Evolutionary conservation across 345 rosid species (phyloP), one percentile per base, ranked within the genome.

Genomic region (Gossypium turneri): DNA sequence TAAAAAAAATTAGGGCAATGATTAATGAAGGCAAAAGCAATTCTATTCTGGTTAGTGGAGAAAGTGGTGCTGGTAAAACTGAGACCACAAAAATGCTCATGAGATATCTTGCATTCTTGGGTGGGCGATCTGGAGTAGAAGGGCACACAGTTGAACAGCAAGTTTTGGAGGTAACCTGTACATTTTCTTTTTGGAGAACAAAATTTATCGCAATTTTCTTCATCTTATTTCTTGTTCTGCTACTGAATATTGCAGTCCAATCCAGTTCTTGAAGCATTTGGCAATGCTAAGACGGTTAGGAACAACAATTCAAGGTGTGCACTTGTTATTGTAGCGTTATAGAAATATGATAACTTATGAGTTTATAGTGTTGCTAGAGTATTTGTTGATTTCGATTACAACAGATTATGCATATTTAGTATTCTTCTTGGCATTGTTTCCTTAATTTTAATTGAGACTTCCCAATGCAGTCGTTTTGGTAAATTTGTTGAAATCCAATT

Each of bases 11-110:
- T n/a, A 85, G 88, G 85, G 91, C 92, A 79, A 88, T 89, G 93
- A 91, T 84, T 71, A 87, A 88, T 71, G 92, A 91, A 73, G 83
- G 81, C n/a, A 82, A 69, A 77, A 89, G 94, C 83, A 90, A 91
- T 75, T 87, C 96, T 15, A 89, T 86, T 75, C 82, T 87, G 71
- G 88, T 88, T 22, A 93, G 97, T 75, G 98, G 98, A 51, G 97
- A 93, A 81, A 93, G 98, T n/a, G 95, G 98, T 64, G 97, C 98
- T 73, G 95, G 97, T 75, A 93, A 91, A 81, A 93, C 98, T 63
- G 98, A 93, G 82, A 93, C 92, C 27, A 91, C 98, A 59, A 93
- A 93, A 79, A 89, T 90, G 94, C 93, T 91, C 12, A 93, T 93
- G 98, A 84, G 94, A 76, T 93, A 93, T 81, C 90, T 93, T 71